Evolutionary conservation across 495 filamentous ascomycete genomes (phyloP), one percentile per base, ranked within the genome.

Genomic region (Talaromyces ruber): DNA sequence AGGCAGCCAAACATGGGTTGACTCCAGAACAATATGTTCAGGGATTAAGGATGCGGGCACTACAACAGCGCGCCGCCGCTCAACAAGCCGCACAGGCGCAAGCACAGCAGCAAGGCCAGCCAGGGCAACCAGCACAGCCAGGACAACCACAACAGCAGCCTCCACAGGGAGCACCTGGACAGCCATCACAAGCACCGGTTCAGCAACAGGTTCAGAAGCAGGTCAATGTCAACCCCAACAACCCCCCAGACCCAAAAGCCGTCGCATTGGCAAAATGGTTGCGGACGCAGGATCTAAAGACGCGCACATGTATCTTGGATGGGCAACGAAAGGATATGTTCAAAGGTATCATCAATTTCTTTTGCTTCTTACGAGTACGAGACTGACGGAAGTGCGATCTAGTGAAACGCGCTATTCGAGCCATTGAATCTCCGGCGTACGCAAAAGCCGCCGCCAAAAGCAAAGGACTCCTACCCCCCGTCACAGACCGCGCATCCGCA

Each of bases 301-400:
- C 85, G 50, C 82, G 95, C 65, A 97, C 94, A 28, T 92, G 88
- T 76, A 95, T 99, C 62, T 80, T 97, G 65, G 92, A 97, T 67
- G 95, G 94, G 64, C 93, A 98, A 79, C 82, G 95, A 62, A 98
- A 97, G 77, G 93, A 99, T 64, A 92, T 99, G 86, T 98, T 99
- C 76, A 90, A 88, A 82, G 89, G 93, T 96, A 67, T 32, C n/a
- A n/a, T 14, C 21, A 16, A 26, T 11, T 21, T 28, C 47, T 5
- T 16, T 14, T 11, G 5, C 16, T 8, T 25, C 22, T 4, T 24
- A 16, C n/a, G 1, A 0, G 24, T 6, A 14, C 16, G 14, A 26
- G 2, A 22, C 21, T 25, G 24, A 54, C 22, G 16, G 18, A 21
- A 4, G 5, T 14, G 16, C 12, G 5, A 21, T 51, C 43, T 64